phyloP scores from a whole-genome alignment of 1,284 basidiomycete genomes.

The Pholiota adiposa region DNA sequence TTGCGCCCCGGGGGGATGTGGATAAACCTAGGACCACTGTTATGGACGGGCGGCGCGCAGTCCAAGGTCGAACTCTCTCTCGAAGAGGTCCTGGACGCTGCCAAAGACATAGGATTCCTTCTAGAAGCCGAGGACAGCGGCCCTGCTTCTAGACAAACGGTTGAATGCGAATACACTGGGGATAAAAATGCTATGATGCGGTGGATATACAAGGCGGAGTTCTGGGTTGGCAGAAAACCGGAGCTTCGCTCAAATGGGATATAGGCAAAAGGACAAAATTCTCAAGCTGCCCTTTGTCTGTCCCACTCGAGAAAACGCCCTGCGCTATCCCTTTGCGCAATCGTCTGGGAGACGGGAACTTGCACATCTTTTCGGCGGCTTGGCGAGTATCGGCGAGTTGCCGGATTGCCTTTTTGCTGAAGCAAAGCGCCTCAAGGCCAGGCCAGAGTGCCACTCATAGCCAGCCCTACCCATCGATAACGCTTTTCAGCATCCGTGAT shows the following conservation, averaged over 20 bases:
- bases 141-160: constrained; percentile 40
- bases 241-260: not conserved
- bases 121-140: constrained; percentile 24
- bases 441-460: not conserved
- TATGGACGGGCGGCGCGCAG: constrained; percentile 61
- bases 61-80: constrained; percentile 63
- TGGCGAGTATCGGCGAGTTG: not conserved
- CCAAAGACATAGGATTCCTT: constrained; percentile 55
- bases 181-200: constrained; percentile 67
- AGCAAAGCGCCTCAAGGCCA: not conserved
- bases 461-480: not conserved
- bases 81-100: constrained; percentile 58
- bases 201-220: constrained; percentile 67
- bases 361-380: not conserved
- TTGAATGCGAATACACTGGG: constrained; percentile 67
- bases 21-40: constrained; percentile 70
- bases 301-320: not conserved
- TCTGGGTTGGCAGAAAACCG: constrained; percentile 61
- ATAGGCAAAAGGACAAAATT: not conserved
- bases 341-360: not conserved
- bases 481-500: not conserved
- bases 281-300: not conserved
- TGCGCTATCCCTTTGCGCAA: not conserved
- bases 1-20: constrained; percentile 62
- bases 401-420: not conserved